Base-by-base conservation (phyloP, 2,329 filamentous ascomycete genomes). In the Plectosphaerella sp. region DNA sequence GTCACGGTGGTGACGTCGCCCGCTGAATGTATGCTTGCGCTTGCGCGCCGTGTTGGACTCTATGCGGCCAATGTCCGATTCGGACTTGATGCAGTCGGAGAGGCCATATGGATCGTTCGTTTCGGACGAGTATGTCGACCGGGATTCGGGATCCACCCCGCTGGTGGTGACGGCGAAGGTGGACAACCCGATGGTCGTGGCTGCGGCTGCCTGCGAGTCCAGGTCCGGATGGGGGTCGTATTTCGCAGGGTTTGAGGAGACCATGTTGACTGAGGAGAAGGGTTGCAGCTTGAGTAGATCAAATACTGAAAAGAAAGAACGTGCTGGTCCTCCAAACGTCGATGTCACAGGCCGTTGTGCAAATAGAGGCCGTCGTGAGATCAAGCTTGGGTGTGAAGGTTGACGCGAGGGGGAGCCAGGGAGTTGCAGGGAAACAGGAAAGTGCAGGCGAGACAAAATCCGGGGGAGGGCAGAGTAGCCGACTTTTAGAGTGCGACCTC, bases 1-100 rank as follows among this genome's bases (percentile, higher is more conserved):
- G 62, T 82, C 85, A 58, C 74, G 77, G 14, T 79, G 68, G 45
- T 70, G 69, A 65, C 22, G 64, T 62, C 9, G 45, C 28, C 57
- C 59, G 20, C 52, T 47, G 41, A 57, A 58, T 45, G 36, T 52
- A 51, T 59, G 56, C n/a, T 57, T 61, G 48, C 89, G 85, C 72
- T 92, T 93, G 57, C 86, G 83, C 8, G 88, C 88, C 2, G 84
- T 88, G 66, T 95, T 96, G 52, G 91, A 87, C 57, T 84, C 83
- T 67, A 96, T 93, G 61, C 82, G 76, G 36, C 85, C 80, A 57
- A 97, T 83, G 66, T 97, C 89, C 16, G 79, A 81, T 28, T 84
- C 76, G 18, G 87, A 84, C 73, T 96, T 97, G 67, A 94, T 82
- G 50, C 83, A 84, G 3, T 82, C 81, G 1, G 88, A 84, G 4